These are phyloP conservation scores for rapeseed (Brassica napus) DNA, from an alignment of 345 rosid species.

Conservation along the genomic window Da-Ae NC_063452.1:4610001-4610500, in stretches of 20 bases:
- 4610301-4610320: slow-evolving; percentile 93
- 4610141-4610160: slow-evolving; percentile 94
- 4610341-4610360: slow-evolving; percentile 93
- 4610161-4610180: slow-evolving; percentile 76
- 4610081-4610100: slow-evolving; percentile 57
- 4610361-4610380: slow-evolving; percentile 76
- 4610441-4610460: slow-evolving; percentile 8
- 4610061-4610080: slow-evolving; percentile 81
- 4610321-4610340: slow-evolving; percentile 83
- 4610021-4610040: slow-evolving; percentile 39
- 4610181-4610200: slow-evolving; percentile 63
- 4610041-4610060: slow-evolving; percentile 74
- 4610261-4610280: not conserved
- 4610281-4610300: not conserved
- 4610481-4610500: slow-evolving; percentile 96
- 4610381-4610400: slow-evolving; percentile 75
- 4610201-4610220: slow-evolving; percentile 56
- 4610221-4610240: slow-evolving; percentile 70
- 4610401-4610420: slow-evolving; percentile 74
- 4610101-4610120: slow-evolving; percentile 64
- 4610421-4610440: slow-evolving; percentile 23
- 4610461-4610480: slow-evolving; percentile 59
- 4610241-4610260: not conserved
- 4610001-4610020: slow-evolving; percentile 60
- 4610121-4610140: slow-evolving; percentile 94